Percentiles rank a stretch among this genome's conserved stretches.
Conservation (phyloP, 129 eudicot species). For the Artemisia annua region DNA sequence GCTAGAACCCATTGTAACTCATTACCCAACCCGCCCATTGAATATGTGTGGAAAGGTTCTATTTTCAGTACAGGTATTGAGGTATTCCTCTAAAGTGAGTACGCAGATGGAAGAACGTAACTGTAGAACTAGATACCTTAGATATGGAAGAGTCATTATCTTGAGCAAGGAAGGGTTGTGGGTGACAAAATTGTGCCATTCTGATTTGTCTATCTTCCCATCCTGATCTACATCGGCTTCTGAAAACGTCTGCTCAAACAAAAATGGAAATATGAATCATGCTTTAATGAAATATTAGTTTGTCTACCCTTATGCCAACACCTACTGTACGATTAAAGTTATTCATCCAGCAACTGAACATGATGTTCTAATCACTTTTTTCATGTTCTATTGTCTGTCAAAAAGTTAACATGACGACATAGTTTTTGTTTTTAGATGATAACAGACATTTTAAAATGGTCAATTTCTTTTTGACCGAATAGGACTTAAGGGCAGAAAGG, state of each 20-base stretch:
- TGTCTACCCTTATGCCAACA: slow-evolving; percentile 2
- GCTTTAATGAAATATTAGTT: not conserved
- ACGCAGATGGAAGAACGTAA: not conserved
- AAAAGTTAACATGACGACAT: not conserved
- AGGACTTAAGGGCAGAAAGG: not conserved
- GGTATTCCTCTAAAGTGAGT: not conserved
- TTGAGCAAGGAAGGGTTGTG: slow-evolving; percentile 88
- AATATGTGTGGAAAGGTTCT: not conserved
- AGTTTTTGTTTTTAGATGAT: not conserved
- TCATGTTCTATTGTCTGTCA: not conserved
- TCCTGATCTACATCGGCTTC: slow-evolving; percentile 83
- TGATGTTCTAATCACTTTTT: not conserved
- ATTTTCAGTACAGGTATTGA: not conserved
- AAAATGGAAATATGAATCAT: not conserved
- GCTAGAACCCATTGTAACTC: not conserved
- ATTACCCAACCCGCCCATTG: not conserved
- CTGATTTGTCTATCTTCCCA: slow-evolving; percentile 82
- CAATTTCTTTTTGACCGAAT: not conserved
- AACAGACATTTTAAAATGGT: not conserved
- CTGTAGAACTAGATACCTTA: slow-evolving; percentile 46
- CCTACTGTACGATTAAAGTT: not conserved
- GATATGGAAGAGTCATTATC: slow-evolving; percentile 95
- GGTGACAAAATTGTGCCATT: slow-evolving; percentile 85
- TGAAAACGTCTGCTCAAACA: slow-evolving; percentile 62
- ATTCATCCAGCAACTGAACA: not conserved